Base-by-base conservation (phyloP, 2,329 filamentous ascomycete species). In the Calonectria crousiana region DNA sequence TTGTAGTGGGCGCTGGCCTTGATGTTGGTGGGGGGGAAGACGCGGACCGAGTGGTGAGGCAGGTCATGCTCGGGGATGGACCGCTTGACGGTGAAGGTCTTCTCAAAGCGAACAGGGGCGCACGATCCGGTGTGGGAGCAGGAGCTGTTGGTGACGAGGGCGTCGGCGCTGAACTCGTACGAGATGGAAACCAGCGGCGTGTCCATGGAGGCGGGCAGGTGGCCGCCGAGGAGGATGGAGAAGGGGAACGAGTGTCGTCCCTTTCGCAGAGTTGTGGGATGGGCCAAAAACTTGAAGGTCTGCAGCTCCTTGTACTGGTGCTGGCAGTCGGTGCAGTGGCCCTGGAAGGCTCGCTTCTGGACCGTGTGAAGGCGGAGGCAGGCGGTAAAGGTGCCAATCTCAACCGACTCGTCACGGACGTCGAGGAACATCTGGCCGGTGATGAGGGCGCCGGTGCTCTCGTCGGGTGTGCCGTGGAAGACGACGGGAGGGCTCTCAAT, bases 1-100 rank as follows among this genome's bases (percentile, higher is more conserved):
- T 93, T 93, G 76, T 98, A 93, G 80, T 95, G 93, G 76, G 97
- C 94, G 81, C 93, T 93, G 73, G 95, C 94, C 78, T 95, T 96
- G 81, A 99, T 93, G 86, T 98, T 97, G 78, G 97, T 99, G 0
- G 97, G 96, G 62, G 96, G 97, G 86, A 99, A 99, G 82, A 98
- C 94, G 81, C 96, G 95, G 76, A 98, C 93, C 20, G 95, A 97
- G 85, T 96, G 93, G 85, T 97, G 96, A 75, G 97, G 95, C 68
- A 91, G 89, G 64, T 95, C 94, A 3, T 95, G 92, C 68, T 93
- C 86, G 10, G 86, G 89, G 32, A 98, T 91, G 41, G 95, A 94
- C 75, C 96, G 94, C 86, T 93, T 93, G 78, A 98, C 90, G 70
- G 92, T 89, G 56, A 98, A 88, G 13, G 90, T 90, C 80, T 92